A percentile compares a stretch with the other conserved stretches of the same genome.
Evolutionary conservation across 352 stramenopile species (phyloP).

Genomic region (Phytopythium chamaehyphon): DNA sequence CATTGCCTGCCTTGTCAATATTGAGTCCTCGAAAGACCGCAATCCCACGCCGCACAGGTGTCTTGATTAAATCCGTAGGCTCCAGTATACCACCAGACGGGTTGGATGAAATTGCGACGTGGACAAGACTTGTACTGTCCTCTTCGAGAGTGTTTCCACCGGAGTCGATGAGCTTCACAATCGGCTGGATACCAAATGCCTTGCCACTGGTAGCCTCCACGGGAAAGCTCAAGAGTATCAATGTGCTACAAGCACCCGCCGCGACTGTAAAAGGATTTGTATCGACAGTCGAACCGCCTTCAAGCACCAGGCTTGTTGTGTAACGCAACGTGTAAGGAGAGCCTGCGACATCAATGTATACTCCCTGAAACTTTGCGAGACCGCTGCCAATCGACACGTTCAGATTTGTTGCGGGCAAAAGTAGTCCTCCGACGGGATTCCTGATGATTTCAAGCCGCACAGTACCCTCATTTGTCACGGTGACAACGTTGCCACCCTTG

Average conservation of each 20-base stretch:
- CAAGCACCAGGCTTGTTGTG: conserved; percentile 48
- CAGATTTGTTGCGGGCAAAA: conserved; percentile 40
- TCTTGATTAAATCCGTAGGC: conserved; percentile 34
- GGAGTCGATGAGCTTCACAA: conserved; percentile 74
- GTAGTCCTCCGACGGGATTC: conserved; percentile 48
- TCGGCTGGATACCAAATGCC: conserved; percentile 68
- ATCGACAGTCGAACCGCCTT: conserved; percentile 44
- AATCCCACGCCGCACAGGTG: conserved; percentile 40
- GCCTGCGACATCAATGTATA: conserved; percentile 74
- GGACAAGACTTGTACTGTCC: conserved; percentile 61
- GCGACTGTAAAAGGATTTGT: conserved; percentile 82
- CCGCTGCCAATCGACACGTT: conserved; percentile 54
- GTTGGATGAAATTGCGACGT: conserved; percentile 68
- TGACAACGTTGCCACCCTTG: conserved; percentile 66
- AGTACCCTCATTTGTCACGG: conserved; percentile 33
- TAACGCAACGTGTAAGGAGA: conserved; percentile 77
- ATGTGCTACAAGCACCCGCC: conserved; percentile 37
- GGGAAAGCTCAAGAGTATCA: conserved; percentile 43
- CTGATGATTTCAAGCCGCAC: conserved; percentile 64
- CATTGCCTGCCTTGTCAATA: conserved; percentile 69
- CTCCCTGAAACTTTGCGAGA: conserved; percentile 49
- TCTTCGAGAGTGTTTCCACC: conserved; percentile 62
- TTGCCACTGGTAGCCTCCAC: conserved; percentile 49
- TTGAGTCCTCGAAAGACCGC: conserved; percentile 69
- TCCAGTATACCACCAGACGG: conserved; percentile 50